A percentile compares a stretch with the other conserved stretches of the same genome.
Conservation (phyloP, 371 early-diverging fungal species). For the Circinella minor region DNA sequence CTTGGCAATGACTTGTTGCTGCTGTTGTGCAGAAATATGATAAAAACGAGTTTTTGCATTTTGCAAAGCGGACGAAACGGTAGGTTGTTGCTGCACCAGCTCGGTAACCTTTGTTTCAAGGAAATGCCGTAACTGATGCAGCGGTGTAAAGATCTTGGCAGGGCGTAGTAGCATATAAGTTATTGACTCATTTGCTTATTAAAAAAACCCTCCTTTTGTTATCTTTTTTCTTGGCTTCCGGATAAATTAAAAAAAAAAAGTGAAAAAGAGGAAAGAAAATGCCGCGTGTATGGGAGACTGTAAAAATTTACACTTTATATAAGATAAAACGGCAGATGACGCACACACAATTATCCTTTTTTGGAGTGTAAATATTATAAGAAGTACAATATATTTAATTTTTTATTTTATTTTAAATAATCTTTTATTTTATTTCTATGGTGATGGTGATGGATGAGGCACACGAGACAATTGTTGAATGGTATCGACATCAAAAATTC, state of each 20-base stretch:
- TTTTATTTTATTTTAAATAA: neutral
- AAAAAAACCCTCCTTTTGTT: neutral
- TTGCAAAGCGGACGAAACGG: constrained; percentile 5
- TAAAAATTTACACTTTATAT: neutral
- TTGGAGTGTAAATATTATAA: no score
- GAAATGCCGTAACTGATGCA: constrained; percentile 30
- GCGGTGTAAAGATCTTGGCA: constrained; percentile 26
- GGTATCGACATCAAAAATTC: constrained; percentile 59
- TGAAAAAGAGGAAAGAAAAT: neutral
- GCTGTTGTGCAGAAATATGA: neutral
- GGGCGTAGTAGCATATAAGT: constrained; percentile 23
- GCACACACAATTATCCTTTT: neutral
- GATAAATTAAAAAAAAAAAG: neutral
- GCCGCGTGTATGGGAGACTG: no score
- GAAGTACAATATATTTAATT: no score
- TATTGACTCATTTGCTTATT: constrained; percentile 12
- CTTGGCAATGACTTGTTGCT: constrained; percentile 5
- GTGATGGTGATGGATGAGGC: neutral
- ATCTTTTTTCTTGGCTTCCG: neutral
- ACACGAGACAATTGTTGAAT: constrained; percentile 37
- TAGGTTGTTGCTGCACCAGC: constrained; percentile 27
- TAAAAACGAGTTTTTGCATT: constrained; percentile 11
- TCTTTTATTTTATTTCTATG: no score
- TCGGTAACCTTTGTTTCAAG: constrained; percentile 28
- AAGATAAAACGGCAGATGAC: no score